Conservation (phyloP, 2,329 filamentous ascomycete genomes). For the Calonectria hawksworthii region DNA sequence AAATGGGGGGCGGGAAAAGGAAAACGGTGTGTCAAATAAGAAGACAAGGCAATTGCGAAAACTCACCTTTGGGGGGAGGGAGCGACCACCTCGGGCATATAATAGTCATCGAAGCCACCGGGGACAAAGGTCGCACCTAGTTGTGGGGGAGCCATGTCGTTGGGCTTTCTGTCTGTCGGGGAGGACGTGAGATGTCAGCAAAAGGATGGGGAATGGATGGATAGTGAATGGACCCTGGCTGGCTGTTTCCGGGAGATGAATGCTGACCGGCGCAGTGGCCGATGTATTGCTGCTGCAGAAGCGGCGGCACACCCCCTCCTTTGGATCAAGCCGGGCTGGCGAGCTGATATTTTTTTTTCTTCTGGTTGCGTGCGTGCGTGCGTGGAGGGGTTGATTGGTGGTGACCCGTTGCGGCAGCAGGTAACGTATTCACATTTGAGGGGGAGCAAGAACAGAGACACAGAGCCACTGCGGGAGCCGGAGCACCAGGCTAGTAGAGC, state of each 20-base stretch:
- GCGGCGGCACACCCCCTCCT: slow-evolving; percentile 45
- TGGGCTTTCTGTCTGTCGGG: slow-evolving; percentile 46
- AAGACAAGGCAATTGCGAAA: slow-evolving; percentile 24
- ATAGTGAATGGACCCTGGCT: slow-evolving; percentile 45
- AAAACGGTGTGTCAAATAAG: slow-evolving; percentile 33
- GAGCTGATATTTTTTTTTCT: slow-evolving; percentile 31
- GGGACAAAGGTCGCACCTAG: slow-evolving; percentile 72
- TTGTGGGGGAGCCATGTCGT: slow-evolving; percentile 47
- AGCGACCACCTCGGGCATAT: slow-evolving; percentile 72
- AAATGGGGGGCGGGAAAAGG: slow-evolving; percentile 28
- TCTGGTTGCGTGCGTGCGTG: slow-evolving; percentile 33
- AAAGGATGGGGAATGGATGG: slow-evolving; percentile 43
- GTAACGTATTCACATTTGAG: slow-evolving; percentile 25
- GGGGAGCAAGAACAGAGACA: slow-evolving; percentile 12
- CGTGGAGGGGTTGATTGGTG: slow-evolving; percentile 34
- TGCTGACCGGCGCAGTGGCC: slow-evolving; percentile 44
- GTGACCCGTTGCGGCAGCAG: slow-evolving; percentile 21
- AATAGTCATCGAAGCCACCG: slow-evolving; percentile 71
- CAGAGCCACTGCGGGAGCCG: background rate
- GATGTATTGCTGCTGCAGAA: slow-evolving; percentile 45
- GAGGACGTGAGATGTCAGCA: slow-evolving; percentile 50
- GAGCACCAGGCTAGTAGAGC: slow-evolving; percentile 1
- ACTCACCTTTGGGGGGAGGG: slow-evolving; percentile 70
- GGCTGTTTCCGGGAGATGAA: slow-evolving; percentile 38
- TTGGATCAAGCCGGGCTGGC: slow-evolving; percentile 35